These are phyloP conservation scores for Clonostachys solani DNA, from an alignment of 2,329 filamentous ascomycete species.

Conservation along the genomic window DNA sequence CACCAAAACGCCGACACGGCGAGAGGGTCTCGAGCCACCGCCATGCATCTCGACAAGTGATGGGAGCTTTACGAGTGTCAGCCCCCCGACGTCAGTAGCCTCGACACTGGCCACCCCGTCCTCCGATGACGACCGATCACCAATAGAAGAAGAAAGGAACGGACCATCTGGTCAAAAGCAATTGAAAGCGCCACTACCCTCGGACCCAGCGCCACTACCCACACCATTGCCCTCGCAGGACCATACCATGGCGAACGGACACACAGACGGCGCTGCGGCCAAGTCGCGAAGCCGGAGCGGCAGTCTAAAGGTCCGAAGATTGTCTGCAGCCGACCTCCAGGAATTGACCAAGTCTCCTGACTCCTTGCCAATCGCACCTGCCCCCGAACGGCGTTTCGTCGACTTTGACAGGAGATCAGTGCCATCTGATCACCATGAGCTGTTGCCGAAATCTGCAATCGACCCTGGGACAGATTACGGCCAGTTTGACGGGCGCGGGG, in stretches of 20 bases:
- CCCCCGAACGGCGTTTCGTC: constrained; percentile 10
- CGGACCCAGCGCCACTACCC: neutral
- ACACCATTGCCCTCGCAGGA: constrained; percentile 1
- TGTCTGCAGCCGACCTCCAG: constrained; percentile 56
- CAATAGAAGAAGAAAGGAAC: constrained; percentile 15
- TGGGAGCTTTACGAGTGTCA: neutral
- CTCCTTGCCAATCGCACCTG: constrained; percentile 49
- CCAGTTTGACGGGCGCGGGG: constrained; percentile 10
- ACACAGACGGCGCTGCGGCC: constrained; percentile 3
- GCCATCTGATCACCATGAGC: constrained; percentile 20
- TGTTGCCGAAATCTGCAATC: constrained; percentile 5
- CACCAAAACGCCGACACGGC: neutral
- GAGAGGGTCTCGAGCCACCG: neutral
- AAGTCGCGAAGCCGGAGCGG: constrained; percentile 12
- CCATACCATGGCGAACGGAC: neutral
- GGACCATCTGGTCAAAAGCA: neutral
- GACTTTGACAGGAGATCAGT: constrained; percentile 6
- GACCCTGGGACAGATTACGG: neutral
- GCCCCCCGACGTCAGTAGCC: neutral
- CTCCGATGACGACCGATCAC: constrained; percentile 22
- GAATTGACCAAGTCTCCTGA: constrained; percentile 52
- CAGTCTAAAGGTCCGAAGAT: constrained; percentile 36
- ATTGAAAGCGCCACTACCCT: neutral
- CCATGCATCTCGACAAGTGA: neutral
- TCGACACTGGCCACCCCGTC: constrained; percentile 12